Base-by-base conservation (phyloP, 1,139 yeast genomes). In the Kurtzmaniella quercitrusa region DNA sequence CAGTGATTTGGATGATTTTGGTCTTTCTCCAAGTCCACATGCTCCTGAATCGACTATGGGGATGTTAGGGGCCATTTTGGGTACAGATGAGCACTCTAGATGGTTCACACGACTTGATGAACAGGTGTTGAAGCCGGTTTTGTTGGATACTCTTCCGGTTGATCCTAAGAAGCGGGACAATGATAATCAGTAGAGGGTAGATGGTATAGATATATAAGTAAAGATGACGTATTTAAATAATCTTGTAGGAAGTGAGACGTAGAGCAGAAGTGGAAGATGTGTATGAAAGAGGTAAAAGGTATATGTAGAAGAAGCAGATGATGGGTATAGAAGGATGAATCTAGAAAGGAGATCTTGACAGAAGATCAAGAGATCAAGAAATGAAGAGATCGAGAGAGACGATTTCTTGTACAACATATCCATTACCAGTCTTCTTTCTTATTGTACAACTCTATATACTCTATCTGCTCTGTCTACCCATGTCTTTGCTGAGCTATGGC, bases 51-150 rank as follows among this genome's bases (percentile, higher is more conserved):
- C 21, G 10, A 21, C 23, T 34, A 50, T 51, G 43, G 77, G 77
- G 2, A 66, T 70, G 2, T 56, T 72, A 37, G 71, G 73, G 2
- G 69, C 75, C 4, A 66, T 73, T 46, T 56, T 73, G 37, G 76
- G 79, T 50, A 81, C 87, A 6, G 94, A 85, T 54, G 89, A 84
- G 48, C 88, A 84, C 48, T 86, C 94, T 11, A 82, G 81, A 56
- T 93, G 99, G 97, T 93, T 93, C 63, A 83, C 89, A 21, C 85
- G 82, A 55, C 88, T 93, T 60, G 99, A 93, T 60, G 96, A 93
- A 54, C 87, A 89, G 59, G 94, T 93, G n/a, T 75, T 93, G 53
- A 94, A 93, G 62, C 99, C 99, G 0, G 98, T 93, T 0, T 75
- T 93, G 46, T 74, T 93, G 50, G 98, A 93, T 56, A 73, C 67